Evolutionary conservation across 345 rosid species (phyloP), one percentile per base, ranked within the genome.

Genomic region (Euphorbia peplus): DNA sequence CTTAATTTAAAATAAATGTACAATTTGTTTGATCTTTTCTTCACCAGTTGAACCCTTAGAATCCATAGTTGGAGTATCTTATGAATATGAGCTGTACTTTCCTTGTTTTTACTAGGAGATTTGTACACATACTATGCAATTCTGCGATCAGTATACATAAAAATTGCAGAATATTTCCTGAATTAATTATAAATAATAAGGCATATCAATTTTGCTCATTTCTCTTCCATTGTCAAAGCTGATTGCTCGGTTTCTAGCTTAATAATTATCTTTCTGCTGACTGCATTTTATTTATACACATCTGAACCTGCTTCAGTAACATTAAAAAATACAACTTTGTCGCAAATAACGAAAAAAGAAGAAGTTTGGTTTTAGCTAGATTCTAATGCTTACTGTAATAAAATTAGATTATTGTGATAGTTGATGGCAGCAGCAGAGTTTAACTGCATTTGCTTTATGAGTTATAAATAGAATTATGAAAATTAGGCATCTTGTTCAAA

Each of bases 401-500:
- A 32, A 58, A 47, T 18, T 13, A 62, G 21, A 70, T 7, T 26
- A 24, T 37, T 15, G 15, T n/a, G 25, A 35, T 47, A 5, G 12
- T 60, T 35, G 35, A 37, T 28, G 58, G 56, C 18, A 52, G 66
- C 13, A 63, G 1, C 1, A 44, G 0, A 1, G 24, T 8, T 35
- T n/a, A 16, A 24, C 15, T 39, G 53, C 10, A 28, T 1, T 1
- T 12, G 7, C 30, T 26, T 72, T 78, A 86, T 75, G 80, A 62
- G 56, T 82, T 71, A 29, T 54, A 70, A 69, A 56, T 39, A 74
- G 86, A 64, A 69, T 74, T 67, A 46, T 81, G 81, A 64, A 73
- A 76, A 71, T 64, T 75, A 52, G 96, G 95, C 86, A 86, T 83
- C 88, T 81, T 85, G 68, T 93, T 89, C 76, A 93, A 72, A 77